phyloP scores from a whole-genome alignment of 441 rosid species.

The Euphorbia schlechtendalii region DNA sequence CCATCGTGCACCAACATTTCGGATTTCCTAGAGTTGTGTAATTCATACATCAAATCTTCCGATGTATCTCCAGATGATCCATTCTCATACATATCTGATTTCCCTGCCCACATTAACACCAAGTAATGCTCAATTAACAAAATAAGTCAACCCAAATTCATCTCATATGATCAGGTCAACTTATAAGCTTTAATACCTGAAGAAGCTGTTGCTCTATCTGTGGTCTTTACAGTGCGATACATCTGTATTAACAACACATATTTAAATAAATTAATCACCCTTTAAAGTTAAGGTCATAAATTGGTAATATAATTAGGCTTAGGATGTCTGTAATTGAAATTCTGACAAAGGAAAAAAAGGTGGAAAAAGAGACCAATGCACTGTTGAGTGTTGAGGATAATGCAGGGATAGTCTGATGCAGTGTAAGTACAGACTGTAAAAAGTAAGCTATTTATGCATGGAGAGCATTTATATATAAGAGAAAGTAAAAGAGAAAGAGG shows the following conservation, averaged over 20 bases:
- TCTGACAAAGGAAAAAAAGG: constrained; percentile 25
- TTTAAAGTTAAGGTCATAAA: no score
- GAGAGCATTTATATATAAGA: constrained; percentile 31
- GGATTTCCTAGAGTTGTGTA: constrained; percentile 44
- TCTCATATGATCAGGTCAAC: no score
- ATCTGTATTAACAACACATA: constrained; percentile 40
- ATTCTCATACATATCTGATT: constrained; percentile 23
- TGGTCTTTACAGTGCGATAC: constrained; percentile 94
- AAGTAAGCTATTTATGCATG: constrained; percentile 14
- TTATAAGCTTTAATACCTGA: constrained; percentile 47
- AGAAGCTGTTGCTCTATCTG: constrained; percentile 77
- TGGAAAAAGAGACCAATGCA: constrained; percentile 36
- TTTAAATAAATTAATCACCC: no score
- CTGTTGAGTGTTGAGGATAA: constrained; percentile 22
- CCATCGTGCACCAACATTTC: constrained; percentile 48
- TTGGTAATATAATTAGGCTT: not conserved
- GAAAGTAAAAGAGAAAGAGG: not conserved
- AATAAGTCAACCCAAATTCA: no score
- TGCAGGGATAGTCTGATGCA: constrained; percentile 24
- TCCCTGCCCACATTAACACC: constrained; percentile 10
- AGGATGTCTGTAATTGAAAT: no score
- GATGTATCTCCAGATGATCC: constrained; percentile 29
- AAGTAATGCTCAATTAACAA: no score
- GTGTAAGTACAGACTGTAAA: constrained; percentile 34
- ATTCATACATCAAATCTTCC: constrained; percentile 70